A percentile compares a stretch with the other conserved stretches of the same genome.
These are phyloP conservation scores for Calonectria pseudoturangicola DNA, from an alignment of 2,329 filamentous ascomycete genomes.

Conservation along the genomic window DNA sequence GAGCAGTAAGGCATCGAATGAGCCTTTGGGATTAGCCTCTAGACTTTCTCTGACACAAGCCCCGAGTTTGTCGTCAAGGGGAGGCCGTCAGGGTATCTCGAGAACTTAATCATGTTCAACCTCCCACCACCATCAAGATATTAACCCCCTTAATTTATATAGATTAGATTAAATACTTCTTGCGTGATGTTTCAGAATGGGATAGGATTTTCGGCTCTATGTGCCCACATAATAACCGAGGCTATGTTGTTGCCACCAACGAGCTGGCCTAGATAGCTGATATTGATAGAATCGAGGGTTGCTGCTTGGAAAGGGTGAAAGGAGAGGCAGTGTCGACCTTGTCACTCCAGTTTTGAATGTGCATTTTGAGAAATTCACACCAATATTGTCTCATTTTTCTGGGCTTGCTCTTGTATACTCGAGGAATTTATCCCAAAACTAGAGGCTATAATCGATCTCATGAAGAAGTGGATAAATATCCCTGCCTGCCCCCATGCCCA, in stretches of 20 bases:
- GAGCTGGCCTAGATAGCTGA: conserved; percentile 98
- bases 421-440: no score
- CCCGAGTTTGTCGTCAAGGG: conserved; percentile 86
- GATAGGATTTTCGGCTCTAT: no score
- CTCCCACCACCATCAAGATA: no score
- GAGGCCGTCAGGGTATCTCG: conserved; percentile 95
- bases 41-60: conserved; percentile 92
- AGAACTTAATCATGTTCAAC: conserved; percentile 73
- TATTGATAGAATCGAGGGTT: conserved; percentile 94
- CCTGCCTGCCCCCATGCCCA: conserved; percentile 91
- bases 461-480: conserved; percentile 66
- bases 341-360: conserved; percentile 95
- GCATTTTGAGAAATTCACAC: conserved; percentile 92
- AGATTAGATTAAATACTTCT: no score
- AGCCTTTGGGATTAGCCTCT: conserved; percentile 89
- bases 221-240: conserved; percentile 75
- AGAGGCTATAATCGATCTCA: no score
- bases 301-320: conserved; percentile 92
- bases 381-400: conserved; percentile 84
- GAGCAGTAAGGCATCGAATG: conserved; percentile 76
- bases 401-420: no score
- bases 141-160: no score
- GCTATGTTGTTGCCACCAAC: conserved; percentile 90
- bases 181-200: no score
- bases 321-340: conserved; percentile 78